A percentile compares a stretch with the other conserved stretches of the same genome.
phyloP scores from a whole-genome alignment of 768 basidiomycete species.

The Agrocybe pediades region DNA sequence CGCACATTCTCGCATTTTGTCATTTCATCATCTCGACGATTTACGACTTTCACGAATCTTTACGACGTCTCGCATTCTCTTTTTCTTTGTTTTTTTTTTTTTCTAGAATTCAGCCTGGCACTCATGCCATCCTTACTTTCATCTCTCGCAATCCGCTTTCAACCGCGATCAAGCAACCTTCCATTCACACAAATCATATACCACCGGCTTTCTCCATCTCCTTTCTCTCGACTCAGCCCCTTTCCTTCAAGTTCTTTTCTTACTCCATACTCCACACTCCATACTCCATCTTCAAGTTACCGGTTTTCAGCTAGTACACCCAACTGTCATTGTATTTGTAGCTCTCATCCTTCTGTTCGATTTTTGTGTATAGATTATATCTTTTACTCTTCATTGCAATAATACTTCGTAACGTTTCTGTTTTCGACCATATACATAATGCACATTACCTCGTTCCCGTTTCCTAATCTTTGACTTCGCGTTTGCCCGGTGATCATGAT shows the following conservation, averaged over 20 bases:
- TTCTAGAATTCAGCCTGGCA: not conserved
- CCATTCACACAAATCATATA: too few relatives aligned
- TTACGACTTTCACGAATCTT: not conserved
- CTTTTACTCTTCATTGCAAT: too few relatives aligned
- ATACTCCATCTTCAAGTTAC: not conserved
- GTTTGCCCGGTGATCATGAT: too few relatives aligned
- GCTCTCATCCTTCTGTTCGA: not conserved
- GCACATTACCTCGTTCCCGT: too few relatives aligned
- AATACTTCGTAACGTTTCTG: too few relatives aligned
- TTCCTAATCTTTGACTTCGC: too few relatives aligned
- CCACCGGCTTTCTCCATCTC: not conserved
- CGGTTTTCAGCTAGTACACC: not conserved
- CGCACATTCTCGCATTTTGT: not conserved
- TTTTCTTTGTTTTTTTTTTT: not conserved
- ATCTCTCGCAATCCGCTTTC: too few relatives aligned
- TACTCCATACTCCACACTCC: not conserved
- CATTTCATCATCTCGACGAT: not conserved
- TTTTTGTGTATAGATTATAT: too few relatives aligned
- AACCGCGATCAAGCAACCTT: too few relatives aligned
- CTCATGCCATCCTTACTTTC: too few relatives aligned
- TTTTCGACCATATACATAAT: too few relatives aligned
- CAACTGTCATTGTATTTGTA: constrained; percentile 2
- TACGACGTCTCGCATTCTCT: not conserved
- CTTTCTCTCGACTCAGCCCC: not conserved
- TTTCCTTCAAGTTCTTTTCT: not conserved